These are phyloP conservation scores for Globisporangium spinosum DNA, from an alignment of 352 stramenopile genomes.

Conservation along the genomic window DNA sequence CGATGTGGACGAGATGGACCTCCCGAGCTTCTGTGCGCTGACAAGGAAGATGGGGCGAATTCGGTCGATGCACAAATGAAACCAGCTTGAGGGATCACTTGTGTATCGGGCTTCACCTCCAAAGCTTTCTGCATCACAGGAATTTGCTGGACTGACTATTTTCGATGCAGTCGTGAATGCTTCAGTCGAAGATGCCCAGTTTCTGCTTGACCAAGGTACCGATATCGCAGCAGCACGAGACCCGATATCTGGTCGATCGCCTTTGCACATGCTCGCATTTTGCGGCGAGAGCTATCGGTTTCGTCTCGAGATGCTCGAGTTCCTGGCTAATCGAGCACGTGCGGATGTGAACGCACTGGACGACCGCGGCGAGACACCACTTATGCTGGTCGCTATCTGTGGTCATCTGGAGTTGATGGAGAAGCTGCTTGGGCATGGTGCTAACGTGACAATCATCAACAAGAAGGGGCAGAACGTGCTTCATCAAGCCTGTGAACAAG, in stretches of 20 bases:
- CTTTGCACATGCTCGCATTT: conserved; percentile 59
- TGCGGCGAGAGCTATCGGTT: conserved; percentile 41
- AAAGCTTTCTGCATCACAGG: neutral
- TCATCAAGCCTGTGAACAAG: conserved; percentile 54
- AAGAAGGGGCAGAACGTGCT: conserved; percentile 38
- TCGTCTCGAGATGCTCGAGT: conserved; percentile 49
- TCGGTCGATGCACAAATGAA: conserved; percentile 41
- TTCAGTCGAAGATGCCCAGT: conserved; percentile 52
- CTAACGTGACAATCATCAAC: conserved; percentile 27
- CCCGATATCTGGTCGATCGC: conserved; percentile 36
- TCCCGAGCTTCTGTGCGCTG: conserved; percentile 35
- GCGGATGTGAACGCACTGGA: conserved; percentile 44
- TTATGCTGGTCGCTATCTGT: conserved; percentile 51
- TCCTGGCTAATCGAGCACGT: conserved; percentile 33
- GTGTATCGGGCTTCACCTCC: neutral
- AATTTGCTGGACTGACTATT: conserved; percentile 27
- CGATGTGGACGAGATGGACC: conserved; percentile 53
- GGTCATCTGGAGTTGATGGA: conserved; percentile 47
- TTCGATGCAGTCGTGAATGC: conserved; percentile 53
- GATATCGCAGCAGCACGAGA: conserved; percentile 38
- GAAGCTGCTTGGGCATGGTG: conserved; percentile 26
- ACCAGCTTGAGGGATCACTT: conserved; percentile 20
- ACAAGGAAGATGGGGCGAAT: conserved; percentile 44
- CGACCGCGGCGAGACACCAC: conserved; percentile 37
- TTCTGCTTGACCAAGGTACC: conserved; percentile 39